Base-by-base conservation (phyloP, 352 stramenopile genomes). In the Phytopythium sindhum region DNA sequence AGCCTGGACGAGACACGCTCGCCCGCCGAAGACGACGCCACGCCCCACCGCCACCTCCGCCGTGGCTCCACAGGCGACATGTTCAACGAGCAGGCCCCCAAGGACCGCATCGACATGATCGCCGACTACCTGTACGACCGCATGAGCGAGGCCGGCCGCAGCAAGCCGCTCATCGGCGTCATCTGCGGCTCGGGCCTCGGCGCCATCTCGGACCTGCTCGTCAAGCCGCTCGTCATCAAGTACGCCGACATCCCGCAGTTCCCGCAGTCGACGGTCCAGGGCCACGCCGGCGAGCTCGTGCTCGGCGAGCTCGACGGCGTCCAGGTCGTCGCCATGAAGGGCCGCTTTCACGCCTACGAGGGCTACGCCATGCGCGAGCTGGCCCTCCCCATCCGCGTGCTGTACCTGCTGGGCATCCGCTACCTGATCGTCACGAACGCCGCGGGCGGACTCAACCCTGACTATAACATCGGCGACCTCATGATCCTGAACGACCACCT, bases 401-500 rank as follows among this genome's bases (percentile, higher is more conserved):
- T 99, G 88, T 91, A 97, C 66, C 84, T 98, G 42, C 67, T 99
- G 7, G 91, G 93, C 53, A 97, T 99, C 64, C 94, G 98, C 66
- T 88, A 98, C 47, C 77, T 99, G 41, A 75, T 99, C 61, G 84
- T 99, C 33, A 99, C 97, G 23, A 99, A 99, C 75, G 97, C 97
- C 12, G 96, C 97, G 4, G 97, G 97, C 9, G 96, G 94, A 42
- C 69, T 99, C 28, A 98, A 98, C 72, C 78, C 81, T 0, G 68
- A 87, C 53, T 99, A 96, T 72, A 91, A 97, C 41, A 90, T 99
- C n/a, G 97, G 97, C 52, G 96, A 99, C 75, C 81, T 99, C 28
- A 98, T 98, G 73, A 89, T 98, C 72, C 88, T 99, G 70, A 90
- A 86, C 65, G 97, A 99, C 79, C 96, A 99, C 74, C 84, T 99